phyloP scores from a whole-genome alignment of 768 basidiomycete genomes.

The Xerocomus brunneocitrinus region DNA sequence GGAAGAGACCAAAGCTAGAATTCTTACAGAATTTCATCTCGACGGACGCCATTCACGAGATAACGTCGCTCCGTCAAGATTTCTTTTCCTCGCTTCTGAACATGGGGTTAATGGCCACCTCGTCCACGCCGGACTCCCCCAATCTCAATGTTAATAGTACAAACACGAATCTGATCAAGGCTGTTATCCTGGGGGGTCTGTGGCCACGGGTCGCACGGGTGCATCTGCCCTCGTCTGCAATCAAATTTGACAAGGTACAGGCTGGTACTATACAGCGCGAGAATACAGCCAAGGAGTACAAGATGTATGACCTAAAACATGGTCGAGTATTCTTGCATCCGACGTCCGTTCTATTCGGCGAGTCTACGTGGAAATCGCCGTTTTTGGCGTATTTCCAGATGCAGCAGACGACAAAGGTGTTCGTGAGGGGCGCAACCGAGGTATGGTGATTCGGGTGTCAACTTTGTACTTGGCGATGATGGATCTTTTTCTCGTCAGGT shows the following conservation, averaged over 20 bases:
- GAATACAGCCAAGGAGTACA: slow-evolving; percentile 79
- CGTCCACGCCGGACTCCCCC: slow-evolving; percentile 41
- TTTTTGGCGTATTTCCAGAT: slow-evolving; percentile 85
- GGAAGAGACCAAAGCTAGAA: background rate
- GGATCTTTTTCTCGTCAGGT: slow-evolving; percentile 41
- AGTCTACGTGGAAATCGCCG: slow-evolving; percentile 67
- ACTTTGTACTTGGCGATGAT: background rate
- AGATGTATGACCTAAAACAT: slow-evolving; percentile 64
- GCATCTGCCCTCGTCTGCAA: slow-evolving; percentile 63
- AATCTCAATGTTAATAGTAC: slow-evolving; percentile 60
- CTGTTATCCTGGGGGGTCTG: slow-evolving; percentile 78
- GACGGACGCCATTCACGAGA: slow-evolving; percentile 63
- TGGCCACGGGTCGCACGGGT: slow-evolving; percentile 83
- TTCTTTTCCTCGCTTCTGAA: slow-evolving; percentile 66
- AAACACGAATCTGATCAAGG: slow-evolving; percentile 76
- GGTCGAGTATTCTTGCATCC: slow-evolving; percentile 81
- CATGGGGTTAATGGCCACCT: slow-evolving; percentile 61
- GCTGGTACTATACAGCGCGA: slow-evolving; percentile 82
- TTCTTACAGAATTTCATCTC: slow-evolving; percentile 77
- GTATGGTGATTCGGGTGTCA: slow-evolving; percentile 36
- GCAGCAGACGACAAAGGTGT: slow-evolving; percentile 77
- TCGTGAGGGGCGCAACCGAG: slow-evolving; percentile 83
- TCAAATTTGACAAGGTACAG: slow-evolving; percentile 83
- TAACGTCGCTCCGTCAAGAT: slow-evolving; percentile 72
- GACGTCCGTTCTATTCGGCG: slow-evolving; percentile 70